These are phyloP conservation scores for Cordyceps pruinosa DNA, from an alignment of 2,329 filamentous ascomycete genomes.

Conservation along the genomic window DNA sequence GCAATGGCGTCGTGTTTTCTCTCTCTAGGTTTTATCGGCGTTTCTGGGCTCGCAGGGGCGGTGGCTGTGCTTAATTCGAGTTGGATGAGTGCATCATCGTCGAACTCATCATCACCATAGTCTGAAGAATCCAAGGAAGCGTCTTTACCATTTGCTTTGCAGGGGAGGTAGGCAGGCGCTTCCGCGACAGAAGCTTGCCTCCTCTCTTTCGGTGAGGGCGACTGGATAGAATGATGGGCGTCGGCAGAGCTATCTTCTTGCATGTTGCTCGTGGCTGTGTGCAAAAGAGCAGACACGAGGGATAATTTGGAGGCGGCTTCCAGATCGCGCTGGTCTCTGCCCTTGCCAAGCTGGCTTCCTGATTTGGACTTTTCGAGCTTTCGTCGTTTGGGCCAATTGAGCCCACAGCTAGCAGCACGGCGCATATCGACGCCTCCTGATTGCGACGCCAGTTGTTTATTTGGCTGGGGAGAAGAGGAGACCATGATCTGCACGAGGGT, in stretches of 20 bases:
- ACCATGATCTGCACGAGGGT: constrained; percentile 59
- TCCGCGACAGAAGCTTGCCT: constrained; percentile 4
- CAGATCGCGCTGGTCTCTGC: constrained; percentile 31
- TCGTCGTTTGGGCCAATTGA: constrained; percentile 65
- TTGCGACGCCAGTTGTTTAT: constrained; percentile 35
- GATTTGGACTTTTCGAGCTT: constrained; percentile 46
- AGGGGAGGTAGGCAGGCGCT: background rate
- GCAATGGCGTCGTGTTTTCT: constrained; percentile 13
- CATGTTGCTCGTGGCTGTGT: constrained; percentile 54
- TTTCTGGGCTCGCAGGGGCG: constrained; percentile 19
- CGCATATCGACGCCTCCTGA: constrained; percentile 42
- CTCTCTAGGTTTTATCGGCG: constrained; percentile 10
- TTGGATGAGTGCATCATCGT: constrained; percentile 52
- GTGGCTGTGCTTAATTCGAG: constrained; percentile 39
- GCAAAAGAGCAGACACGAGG: constrained; percentile 56
- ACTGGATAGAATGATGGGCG: constrained; percentile 27
- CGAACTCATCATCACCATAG: constrained; percentile 51
- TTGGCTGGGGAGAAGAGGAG: constrained; percentile 62
- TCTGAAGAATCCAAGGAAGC: constrained; percentile 32
- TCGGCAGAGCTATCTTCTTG: constrained; percentile 33
- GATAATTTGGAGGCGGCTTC: constrained; percentile 49
- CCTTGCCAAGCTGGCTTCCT: constrained; percentile 25
- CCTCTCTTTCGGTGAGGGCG: constrained; percentile 40
- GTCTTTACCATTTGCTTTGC: constrained; percentile 1
- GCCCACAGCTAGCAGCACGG: constrained; percentile 61